Conservation (phyloP, 371 early-diverging fungal genomes). For the Mucor lusitanicus region DNA sequence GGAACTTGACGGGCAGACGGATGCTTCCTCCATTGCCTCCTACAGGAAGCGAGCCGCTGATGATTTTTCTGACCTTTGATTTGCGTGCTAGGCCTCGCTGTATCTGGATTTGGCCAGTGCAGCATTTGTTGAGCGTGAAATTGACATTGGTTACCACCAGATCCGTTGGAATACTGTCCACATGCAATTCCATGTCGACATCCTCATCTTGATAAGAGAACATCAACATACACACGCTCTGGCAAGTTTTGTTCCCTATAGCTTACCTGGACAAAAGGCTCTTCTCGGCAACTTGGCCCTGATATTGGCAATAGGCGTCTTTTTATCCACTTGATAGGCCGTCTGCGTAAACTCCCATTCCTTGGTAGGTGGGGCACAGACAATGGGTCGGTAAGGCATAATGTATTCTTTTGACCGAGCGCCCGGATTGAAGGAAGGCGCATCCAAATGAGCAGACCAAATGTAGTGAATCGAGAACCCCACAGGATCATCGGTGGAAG, state of each 20-base stretch:
- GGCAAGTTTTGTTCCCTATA: too few species aligned
- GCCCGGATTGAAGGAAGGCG: slow-evolving; percentile 35
- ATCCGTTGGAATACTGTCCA: slow-evolving; percentile 25
- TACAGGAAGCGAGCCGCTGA: slow-evolving; percentile 8
- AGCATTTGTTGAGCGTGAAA: slow-evolving; percentile 27
- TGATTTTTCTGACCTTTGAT: slow-evolving; percentile 12
- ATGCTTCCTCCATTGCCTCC: slow-evolving; percentile 18
- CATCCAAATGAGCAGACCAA: slow-evolving; percentile 56
- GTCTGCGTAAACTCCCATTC: slow-evolving; percentile 34
- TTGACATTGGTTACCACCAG: slow-evolving; percentile 14
- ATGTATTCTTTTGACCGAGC: slow-evolving; percentile 32
- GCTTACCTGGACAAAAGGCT: slow-evolving; percentile 42
- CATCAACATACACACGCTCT: background rate
- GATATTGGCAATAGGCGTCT: slow-evolving; percentile 26
- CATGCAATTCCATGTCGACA: slow-evolving; percentile 16
- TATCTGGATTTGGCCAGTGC: slow-evolving; percentile 28
- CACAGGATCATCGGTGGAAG: slow-evolving; percentile 35
- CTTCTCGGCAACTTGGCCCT: slow-evolving; percentile 29
- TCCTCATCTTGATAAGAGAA: too few species aligned
- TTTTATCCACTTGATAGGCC: slow-evolving; percentile 25
- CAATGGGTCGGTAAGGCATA: slow-evolving; percentile 26
- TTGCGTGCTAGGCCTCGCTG: slow-evolving; percentile 34
- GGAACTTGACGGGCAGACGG: slow-evolving; percentile 27
- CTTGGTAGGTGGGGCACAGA: slow-evolving; percentile 24
- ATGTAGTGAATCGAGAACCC: slow-evolving; percentile 41